Evolutionary conservation across 2,329 filamentous ascomycete genomes (phyloP).

Genomic region (Aspergillus ustus): DNA sequence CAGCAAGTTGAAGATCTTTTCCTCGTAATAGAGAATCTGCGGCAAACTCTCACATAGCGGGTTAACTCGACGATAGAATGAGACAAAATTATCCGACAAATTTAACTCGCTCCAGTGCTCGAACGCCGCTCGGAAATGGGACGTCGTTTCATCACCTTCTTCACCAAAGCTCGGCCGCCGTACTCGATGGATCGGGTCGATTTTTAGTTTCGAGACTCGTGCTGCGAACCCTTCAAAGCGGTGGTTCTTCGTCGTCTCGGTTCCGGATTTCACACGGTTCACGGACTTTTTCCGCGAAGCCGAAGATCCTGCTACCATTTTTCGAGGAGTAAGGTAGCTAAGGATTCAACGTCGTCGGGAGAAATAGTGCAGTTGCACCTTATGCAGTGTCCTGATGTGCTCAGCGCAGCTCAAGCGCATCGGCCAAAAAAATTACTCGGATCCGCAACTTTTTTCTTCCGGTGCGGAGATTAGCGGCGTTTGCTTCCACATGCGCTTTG

Average conservation of each 20-base stretch:
- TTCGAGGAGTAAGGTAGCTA: slow-evolving; percentile 26
- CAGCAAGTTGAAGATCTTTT: slow-evolving; percentile 79
- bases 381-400: slow-evolving; percentile 25
- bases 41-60: slow-evolving; percentile 87
- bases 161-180: slow-evolving; percentile 80
- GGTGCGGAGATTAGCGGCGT: slow-evolving; percentile 30
- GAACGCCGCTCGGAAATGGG: slow-evolving; percentile 81
- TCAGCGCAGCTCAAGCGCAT: slow-evolving; percentile 1
- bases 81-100: slow-evolving; percentile 77
- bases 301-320: slow-evolving; percentile 59
- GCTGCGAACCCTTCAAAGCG: slow-evolving; percentile 89
- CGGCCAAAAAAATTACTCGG: slow-evolving; percentile 46
- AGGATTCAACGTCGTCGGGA: slow-evolving; percentile 31
- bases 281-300: slow-evolving; percentile 71
- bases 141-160: slow-evolving; percentile 76
- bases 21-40: slow-evolving; percentile 88
- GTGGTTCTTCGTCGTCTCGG: slow-evolving; percentile 78
- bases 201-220: slow-evolving; percentile 87
- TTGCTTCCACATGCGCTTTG: slow-evolving; percentile 17
- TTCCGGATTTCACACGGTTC: slow-evolving; percentile 70
- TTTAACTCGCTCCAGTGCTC: slow-evolving; percentile 93
- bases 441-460: slow-evolving; percentile 36
- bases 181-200: slow-evolving; percentile 90
- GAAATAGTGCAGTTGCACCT: slow-evolving; percentile 20
- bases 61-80: slow-evolving; percentile 74